phyloP scores from a whole-genome alignment of 306 rosid species.

The Pyrus betulifolia region DNA sequence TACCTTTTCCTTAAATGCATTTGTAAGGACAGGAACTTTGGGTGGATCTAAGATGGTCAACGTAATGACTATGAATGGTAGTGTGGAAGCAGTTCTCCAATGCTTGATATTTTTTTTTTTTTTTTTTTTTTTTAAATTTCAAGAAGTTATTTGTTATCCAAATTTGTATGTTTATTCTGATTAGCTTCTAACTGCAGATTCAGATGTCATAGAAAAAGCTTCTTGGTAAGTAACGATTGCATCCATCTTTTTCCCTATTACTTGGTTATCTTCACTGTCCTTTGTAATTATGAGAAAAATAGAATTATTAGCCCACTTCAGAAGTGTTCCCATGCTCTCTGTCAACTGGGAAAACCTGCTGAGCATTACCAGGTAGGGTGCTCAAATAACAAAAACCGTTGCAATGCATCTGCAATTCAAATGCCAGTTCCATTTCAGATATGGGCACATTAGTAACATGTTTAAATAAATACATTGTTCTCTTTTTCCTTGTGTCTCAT shows the following conservation, averaged over 20 bases:
- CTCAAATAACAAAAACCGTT: not conserved
- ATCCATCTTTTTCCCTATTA: conserved; percentile 3
- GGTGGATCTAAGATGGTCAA: not conserved
- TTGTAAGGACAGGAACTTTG: not conserved
- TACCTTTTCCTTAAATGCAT: not conserved
- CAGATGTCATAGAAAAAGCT: conserved; percentile 25
- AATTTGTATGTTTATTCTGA: not conserved
- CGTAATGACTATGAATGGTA: not conserved
- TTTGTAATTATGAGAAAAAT: not conserved
- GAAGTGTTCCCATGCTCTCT: not conserved
- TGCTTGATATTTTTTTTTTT: no score
- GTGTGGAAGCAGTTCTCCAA: not conserved
- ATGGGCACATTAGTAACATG: not conserved
- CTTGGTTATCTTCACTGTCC: conserved; percentile 13
- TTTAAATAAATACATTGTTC: not conserved
- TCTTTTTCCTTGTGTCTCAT: not conserved
- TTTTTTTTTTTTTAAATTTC: no score
- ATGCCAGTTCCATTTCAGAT: not conserved
- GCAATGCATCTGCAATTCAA: not conserved
- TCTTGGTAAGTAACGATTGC: conserved; percentile 43
- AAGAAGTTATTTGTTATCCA: not conserved
- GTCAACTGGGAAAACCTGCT: not conserved
- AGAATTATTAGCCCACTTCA: not conserved
- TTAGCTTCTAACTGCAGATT: conserved; percentile 17
- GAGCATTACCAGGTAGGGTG: not conserved